Evolutionary conservation across 257 asterid species (phyloP).

Genomic region (Verbena officinalis): DNA sequence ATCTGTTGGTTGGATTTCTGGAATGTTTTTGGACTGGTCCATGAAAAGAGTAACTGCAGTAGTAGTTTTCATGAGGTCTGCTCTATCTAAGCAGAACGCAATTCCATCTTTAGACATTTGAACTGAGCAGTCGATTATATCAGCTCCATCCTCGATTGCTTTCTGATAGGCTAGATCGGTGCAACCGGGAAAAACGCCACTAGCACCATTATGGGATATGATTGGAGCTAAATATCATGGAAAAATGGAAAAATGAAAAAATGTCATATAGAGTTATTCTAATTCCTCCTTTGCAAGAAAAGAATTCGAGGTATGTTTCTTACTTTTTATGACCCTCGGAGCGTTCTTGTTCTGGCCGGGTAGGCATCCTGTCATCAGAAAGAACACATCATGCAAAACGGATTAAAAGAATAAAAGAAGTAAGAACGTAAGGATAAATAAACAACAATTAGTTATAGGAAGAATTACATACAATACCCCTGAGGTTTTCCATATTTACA

Average conservation of each 20-base stretch:
- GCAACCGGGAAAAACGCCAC: constrained; percentile 86
- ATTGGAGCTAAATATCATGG: constrained; percentile 44
- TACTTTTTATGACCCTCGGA: constrained; percentile 51
- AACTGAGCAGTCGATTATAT: constrained; percentile 86
- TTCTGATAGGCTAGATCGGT: constrained; percentile 87
- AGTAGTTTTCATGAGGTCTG: constrained; percentile 76
- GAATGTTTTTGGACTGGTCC: constrained; percentile 47
- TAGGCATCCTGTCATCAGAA: constrained; percentile 66
- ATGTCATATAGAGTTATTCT: neutral
- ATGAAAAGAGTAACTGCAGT: constrained; percentile 66
- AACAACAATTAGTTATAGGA: constrained; percentile 1
- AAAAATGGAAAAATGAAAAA: neutral
- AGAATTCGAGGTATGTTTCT: constrained; percentile 21
- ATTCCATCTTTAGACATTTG: constrained; percentile 88
- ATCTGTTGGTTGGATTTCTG: constrained; percentile 54
- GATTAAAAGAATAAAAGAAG: neutral
- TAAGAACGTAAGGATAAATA: neutral
- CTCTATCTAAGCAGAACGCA: constrained; percentile 75
- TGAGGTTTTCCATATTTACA: too few relatives aligned
- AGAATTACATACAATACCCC: too few relatives aligned
- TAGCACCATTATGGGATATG: constrained; percentile 90
- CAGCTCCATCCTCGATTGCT: constrained; percentile 85
- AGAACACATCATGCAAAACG: neutral
- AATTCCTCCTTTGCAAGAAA: neutral
- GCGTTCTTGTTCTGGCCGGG: constrained; percentile 50